phyloP scores from a whole-genome alignment of 345 rosid species.

The Eucalyptus polybractea region DNA sequence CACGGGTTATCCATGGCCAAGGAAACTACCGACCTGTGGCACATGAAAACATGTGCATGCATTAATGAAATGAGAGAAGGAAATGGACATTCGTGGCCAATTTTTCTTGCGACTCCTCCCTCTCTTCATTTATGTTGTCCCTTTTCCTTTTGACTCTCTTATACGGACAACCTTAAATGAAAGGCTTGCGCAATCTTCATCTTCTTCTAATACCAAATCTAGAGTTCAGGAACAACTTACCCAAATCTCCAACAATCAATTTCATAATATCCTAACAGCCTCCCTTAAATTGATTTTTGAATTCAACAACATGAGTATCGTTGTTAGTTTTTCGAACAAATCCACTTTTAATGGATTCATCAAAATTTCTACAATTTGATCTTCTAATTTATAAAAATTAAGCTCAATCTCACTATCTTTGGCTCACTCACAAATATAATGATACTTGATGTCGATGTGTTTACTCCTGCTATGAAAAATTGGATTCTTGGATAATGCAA shows the following conservation, averaged over 20 bases:
- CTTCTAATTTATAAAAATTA: background rate
- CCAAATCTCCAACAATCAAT: background rate
- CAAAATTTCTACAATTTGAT: background rate
- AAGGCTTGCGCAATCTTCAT: too few species aligned
- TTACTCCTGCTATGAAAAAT: background rate
- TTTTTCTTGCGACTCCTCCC: too few species aligned
- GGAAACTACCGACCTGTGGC: accelerated
- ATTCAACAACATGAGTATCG: background rate
- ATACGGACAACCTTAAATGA: too few species aligned
- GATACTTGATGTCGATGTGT: background rate
- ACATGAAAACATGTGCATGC: too few species aligned
- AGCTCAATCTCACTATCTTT: background rate
- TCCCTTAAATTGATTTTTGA: background rate
- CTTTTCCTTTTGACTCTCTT: too few species aligned
- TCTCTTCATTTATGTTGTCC: too few species aligned
- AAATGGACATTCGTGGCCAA: too few species aligned
- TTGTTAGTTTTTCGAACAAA: background rate
- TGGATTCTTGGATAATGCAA: background rate
- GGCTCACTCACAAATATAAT: background rate
- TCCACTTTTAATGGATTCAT: background rate
- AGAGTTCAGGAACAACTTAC: too few species aligned
- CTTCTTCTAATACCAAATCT: too few species aligned
- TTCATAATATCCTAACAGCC: background rate
- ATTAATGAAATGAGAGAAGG: too few species aligned
- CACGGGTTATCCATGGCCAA: accelerated